Conservation (phyloP, 306 rosid species). For the Cucumis melo region DNA sequence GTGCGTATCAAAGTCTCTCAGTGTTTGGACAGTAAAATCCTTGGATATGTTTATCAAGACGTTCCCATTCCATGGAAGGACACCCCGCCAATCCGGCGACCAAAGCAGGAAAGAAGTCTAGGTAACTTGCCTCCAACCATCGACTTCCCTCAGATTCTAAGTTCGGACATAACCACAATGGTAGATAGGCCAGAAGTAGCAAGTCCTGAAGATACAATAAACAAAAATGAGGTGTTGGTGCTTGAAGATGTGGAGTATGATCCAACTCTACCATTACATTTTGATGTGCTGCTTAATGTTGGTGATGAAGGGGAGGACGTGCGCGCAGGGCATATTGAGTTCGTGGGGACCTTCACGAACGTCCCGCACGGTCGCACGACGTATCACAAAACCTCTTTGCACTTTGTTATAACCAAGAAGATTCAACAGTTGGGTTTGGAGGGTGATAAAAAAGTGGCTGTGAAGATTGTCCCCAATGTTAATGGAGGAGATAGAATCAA, state of each 20-base stretch:
- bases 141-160: conserved; percentile 24
- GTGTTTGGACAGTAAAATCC: conserved; percentile 28
- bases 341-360: conserved; percentile 60
- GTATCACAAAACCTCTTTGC: too few species aligned
- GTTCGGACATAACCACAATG: background rate
- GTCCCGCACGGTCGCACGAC: conserved; percentile 26
- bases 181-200: conserved; percentile 33
- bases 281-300: background rate
- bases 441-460: conserved; percentile 2
- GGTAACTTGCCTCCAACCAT: too few species aligned
- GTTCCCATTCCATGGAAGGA: conserved; percentile 47
- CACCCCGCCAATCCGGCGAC: conserved; percentile 11
- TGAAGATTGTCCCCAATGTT: background rate
- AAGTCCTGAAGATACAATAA: background rate
- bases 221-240: conserved; percentile 24
- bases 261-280: background rate
- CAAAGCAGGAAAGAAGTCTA: too few species aligned
- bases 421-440: conserved; percentile 60
- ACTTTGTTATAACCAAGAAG: background rate
- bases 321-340: conserved; percentile 33
- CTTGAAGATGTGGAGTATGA: conserved; percentile 45
- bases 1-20: conserved; percentile 53
- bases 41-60: conserved; percentile 55
- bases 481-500: background rate
- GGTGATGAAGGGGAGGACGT: background rate